Base-by-base conservation (phyloP, 192 early-diverging fungal genomes). In the Coemansia sp. region DNA sequence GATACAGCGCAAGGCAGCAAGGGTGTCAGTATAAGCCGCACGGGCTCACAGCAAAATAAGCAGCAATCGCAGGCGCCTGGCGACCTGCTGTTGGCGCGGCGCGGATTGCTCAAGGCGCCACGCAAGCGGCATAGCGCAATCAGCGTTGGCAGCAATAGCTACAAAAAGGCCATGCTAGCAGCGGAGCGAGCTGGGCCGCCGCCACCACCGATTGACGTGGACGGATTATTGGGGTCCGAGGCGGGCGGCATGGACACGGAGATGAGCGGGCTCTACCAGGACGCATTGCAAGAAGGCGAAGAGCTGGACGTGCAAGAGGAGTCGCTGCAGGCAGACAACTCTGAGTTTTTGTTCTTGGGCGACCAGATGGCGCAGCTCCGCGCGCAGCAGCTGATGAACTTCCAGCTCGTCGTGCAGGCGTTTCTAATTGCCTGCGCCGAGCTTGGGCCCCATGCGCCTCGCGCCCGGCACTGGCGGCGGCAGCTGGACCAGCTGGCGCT, bases 331-430 rank as follows among this genome's bases (percentile, higher is more conserved):
- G 73, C 69, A 3, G 80, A 83, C 43, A 71, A 62, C 43, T 67
- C 76, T 28, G 80, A 74, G 58, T 64, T 52, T 33, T 47, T 86
- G 64, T 86, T 86, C 30, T 74, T 68, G 9, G 44, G 52, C 9
- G 82, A 82, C 28, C 85, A 86, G 63, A 75, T 86, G 73, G 62
- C 53, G 26, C 72, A 76, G 69, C 71, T 86, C 46, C 80, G 81
- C 62, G 68, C 73, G 19, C 85, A 86, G 77, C 76, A 79, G 67
- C 13, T 73, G 52, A 70, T 74, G 50, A 86, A 86, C 61, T 86
- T 86, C 44, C 85, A 86, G 68, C 57, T 86, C 23, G 83, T 79
- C 35, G 74, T 72, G n/a, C 85, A 86, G 50, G 73, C 85, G 23
- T 76, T 80, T 53, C 62, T 83, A 16, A 65, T 86, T 8, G 52